Percentiles rank a stretch among this genome's conserved stretches.
phyloP scores from a whole-genome alignment of 1,284 basidiomycete species.

The Singerocomus inundabilis region DNA sequence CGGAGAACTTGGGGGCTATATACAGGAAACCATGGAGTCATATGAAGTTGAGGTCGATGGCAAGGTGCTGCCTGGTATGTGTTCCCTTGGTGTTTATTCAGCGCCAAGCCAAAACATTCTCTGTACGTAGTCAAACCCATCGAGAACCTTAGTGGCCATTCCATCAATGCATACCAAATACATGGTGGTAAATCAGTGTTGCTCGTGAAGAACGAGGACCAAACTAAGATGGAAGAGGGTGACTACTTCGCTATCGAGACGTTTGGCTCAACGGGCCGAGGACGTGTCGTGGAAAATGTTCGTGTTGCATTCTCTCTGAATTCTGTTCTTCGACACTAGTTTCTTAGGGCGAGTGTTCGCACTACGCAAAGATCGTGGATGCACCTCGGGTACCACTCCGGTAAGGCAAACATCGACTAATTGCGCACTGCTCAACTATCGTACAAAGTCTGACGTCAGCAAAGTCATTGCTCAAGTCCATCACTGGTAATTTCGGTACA shows the following conservation, averaged over 20 bases:
- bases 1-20: conserved; percentile 88
- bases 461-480: conserved; percentile 83
- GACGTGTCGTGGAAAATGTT: conserved; percentile 85
- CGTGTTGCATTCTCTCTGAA: conserved; percentile 25
- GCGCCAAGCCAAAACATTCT: conserved; percentile 1
- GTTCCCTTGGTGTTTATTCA: neutral
- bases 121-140: conserved; percentile 78
- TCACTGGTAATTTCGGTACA: conserved; percentile 94
- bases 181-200: conserved; percentile 88
- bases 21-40: conserved; percentile 99
- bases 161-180: conserved; percentile 86
- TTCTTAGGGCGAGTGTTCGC: conserved; percentile 84
- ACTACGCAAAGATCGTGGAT: conserved; percentile 80
- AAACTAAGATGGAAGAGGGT: conserved; percentile 98
- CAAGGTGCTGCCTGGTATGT: conserved; percentile 80
- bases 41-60: conserved; percentile 94
- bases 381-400: conserved; percentile 70
- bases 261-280: conserved; percentile 96
- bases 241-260: conserved; percentile 99
- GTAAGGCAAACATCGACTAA: conserved; percentile 38
- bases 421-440: conserved; percentile 3
- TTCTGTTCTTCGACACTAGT: conserved; percentile 11
- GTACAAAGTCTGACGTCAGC: conserved; percentile 73
- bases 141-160: conserved; percentile 88
- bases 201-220: conserved; percentile 86